Conservation (phyloP, 2,329 filamentous ascomycete genomes). For the Trichoderma aggressivum region DNA sequence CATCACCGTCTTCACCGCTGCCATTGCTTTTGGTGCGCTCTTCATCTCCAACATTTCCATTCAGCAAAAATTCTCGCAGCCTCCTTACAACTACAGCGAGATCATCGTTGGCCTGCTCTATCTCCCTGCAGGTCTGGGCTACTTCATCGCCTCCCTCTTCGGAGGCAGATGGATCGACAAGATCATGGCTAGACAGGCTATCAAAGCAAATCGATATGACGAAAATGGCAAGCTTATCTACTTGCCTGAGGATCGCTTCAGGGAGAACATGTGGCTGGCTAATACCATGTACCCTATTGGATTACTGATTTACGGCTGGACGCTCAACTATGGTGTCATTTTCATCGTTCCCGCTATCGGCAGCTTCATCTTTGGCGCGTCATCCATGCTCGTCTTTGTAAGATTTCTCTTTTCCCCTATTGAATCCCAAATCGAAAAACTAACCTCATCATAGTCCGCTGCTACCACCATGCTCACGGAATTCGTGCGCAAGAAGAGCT, state of each 20-base stretch:
- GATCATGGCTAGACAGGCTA: conserved; percentile 76
- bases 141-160: conserved; percentile 34
- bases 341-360: conserved; percentile 63
- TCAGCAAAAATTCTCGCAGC: conserved; percentile 62
- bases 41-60: conserved; percentile 77
- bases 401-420: conserved; percentile 18
- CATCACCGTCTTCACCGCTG: conserved; percentile 69
- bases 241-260: conserved; percentile 76
- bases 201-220: conserved; percentile 66
- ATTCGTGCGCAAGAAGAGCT: conserved; percentile 70
- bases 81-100: conserved; percentile 66
- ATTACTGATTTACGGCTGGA: conserved; percentile 77
- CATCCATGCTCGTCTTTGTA: conserved; percentile 77
- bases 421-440: not conserved
- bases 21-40: conserved; percentile 70
- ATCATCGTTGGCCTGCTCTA: conserved; percentile 73
- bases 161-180: conserved; percentile 64
- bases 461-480: conserved; percentile 82
- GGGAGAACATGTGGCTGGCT: conserved; percentile 76
- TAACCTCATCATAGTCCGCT: conserved; percentile 40
- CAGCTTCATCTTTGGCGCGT: conserved; percentile 71
- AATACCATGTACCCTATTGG: conserved; percentile 67
- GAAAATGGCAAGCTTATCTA: conserved; percentile 62
- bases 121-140: conserved; percentile 71
- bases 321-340: conserved; percentile 59